Evolutionary conservation across 495 filamentous ascomycete genomes (phyloP), one percentile per base, ranked within the genome.

Genomic region (Neohortaea acidophila): DNA sequence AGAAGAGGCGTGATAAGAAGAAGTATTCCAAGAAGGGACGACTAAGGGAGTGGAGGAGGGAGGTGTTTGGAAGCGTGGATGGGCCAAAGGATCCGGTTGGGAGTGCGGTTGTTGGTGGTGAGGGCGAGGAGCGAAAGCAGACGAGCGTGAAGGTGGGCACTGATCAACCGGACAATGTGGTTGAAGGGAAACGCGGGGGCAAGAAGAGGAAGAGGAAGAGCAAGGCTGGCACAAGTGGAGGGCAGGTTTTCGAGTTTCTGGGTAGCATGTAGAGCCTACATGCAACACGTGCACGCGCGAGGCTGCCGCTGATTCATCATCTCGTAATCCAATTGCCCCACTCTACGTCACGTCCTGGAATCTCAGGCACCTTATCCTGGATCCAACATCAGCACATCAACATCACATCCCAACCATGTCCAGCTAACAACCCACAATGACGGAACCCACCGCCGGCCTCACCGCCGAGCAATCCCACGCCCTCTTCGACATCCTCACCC

Each of bases 1-100:
- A 86, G 69, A 94, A 96, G 65, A 63, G 62, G 41, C 77, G 76
- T 48, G 89, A 97, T 53, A 75, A 76, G 62, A 92, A 87, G 63
- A 69, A 68, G 48, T 66, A 93, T 22, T 79, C 81, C 42, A 96
- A 94, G 72, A 94, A 94, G 60, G 82, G 81, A 19, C 69, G 84
- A 21, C 60, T 96, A 36, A 65, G 81, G 52, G 68, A 94, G 59
- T 96, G 89, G 89, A 72, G 89, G 40, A 77, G 79, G 60, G 89
- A 94, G 38, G 81, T 78, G 1, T 97, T 94, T 65, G 89, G 89
- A 2, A 65, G 70, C 47, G 77, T 73, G 53, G 61, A 81, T 5
- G 79, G 69, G 0, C 70, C 79, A 17, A 45, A 39, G 37, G 52
- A 43, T 20, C 49, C 52, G 26, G 50, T 53, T 43, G 46, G 49